Evolutionary conservation across 2,329 filamentous ascomycete genomes (phyloP), one percentile per base, ranked within the genome.

Genomic region (Aspergillus sp.): DNA sequence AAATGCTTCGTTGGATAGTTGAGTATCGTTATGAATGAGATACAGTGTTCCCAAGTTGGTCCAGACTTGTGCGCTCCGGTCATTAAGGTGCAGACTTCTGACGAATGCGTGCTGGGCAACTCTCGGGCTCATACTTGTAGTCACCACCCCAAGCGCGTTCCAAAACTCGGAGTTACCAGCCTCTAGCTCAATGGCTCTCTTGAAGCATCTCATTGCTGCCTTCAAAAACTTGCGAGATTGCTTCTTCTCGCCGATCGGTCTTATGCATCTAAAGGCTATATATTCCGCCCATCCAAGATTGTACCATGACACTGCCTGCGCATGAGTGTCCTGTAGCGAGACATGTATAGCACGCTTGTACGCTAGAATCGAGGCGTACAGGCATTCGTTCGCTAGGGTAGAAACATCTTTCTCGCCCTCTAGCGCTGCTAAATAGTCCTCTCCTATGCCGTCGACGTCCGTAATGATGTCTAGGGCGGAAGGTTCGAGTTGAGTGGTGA

Each of bases 271-370:
- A 68, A 96, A 90, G 0, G 92, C 90, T 44, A 89, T 85, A 70
- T 95, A 86, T 72, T 99, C 95, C 1, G 91, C 90, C 90, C 93
- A 98, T 42, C 95, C 95, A 17, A 99, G 80, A 68, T 99, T 99
- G 75, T 96, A 99, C 83, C 93, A 95, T 0, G 93, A 91, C n/a
- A 98, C 90, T 1, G 95, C 91, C 74, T 96, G 93, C 3, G 93
- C 93, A 71, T 97, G 90, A 7, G 85, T 72, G 68, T 99, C 93
- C 57, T 87, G 80, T 1, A 86, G 78, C 15, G 88, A 89, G 39
- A 87, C 83, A 64, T 89, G 78, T 13, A 98, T 87, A 7, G 92
- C 92, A 62, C 90, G 85, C 72, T 98, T 99, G 72, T 96, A 90
- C 5, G 91, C 89, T 17, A 98, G 78, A 26, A 98, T 90, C 0